Conservation (phyloP, 1,284 basidiomycete species). For the Microbotryum silenes-acaulis region DNA sequence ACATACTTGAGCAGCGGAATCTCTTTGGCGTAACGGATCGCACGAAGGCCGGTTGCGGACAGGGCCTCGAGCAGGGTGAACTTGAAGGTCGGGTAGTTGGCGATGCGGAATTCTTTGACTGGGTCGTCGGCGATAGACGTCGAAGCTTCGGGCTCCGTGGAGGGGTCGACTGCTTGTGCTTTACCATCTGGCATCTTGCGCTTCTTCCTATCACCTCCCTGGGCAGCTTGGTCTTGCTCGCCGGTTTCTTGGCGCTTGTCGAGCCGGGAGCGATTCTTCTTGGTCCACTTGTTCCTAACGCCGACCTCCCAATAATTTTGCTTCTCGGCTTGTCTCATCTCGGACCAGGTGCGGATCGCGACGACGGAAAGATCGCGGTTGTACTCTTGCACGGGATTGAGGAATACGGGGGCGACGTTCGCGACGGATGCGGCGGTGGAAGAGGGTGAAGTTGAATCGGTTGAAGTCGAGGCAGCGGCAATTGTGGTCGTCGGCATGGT, state of each 20-base stretch:
- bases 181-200: slow-evolving; percentile 28
- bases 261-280: slow-evolving; percentile 21
- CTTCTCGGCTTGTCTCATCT: slow-evolving; percentile 61
- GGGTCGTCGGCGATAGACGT: background rate
- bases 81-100: slow-evolving; percentile 47
- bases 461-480: background rate
- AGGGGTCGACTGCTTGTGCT: background rate
- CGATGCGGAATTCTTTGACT: background rate
- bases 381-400: slow-evolving; percentile 98
- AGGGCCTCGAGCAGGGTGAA: slow-evolving; percentile 89
- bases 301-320: slow-evolving; percentile 52
- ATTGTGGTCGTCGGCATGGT: background rate
- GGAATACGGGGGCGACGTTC: slow-evolving; percentile 50
- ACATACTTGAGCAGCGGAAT: slow-evolving; percentile 86
- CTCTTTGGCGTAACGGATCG: slow-evolving; percentile 96
- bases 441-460: background rate
- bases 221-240: slow-evolving; percentile 9
- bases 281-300: slow-evolving; percentile 39
- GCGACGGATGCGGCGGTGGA: background rate
- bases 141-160: background rate
- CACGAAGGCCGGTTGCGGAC: slow-evolving; percentile 87
- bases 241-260: slow-evolving; percentile 1
- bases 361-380: slow-evolving; percentile 90
- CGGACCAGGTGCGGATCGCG: slow-evolving; percentile 77
- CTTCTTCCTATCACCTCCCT: slow-evolving; percentile 20